Base-by-base conservation (phyloP, 169 alveolate genomes). In the Eimeria maxima region DNA sequence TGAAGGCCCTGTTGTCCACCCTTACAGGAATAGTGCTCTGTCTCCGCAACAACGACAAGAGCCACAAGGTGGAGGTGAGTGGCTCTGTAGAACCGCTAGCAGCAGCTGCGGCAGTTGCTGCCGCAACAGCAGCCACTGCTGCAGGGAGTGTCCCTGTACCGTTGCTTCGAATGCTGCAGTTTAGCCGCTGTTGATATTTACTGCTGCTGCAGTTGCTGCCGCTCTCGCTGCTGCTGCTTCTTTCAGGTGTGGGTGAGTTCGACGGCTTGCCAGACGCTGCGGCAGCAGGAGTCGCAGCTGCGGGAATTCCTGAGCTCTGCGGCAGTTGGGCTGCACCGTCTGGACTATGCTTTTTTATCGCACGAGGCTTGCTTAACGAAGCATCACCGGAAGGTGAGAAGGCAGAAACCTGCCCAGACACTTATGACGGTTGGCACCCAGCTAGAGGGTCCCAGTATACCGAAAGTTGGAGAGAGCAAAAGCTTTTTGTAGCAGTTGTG, bases 231-330 rank as follows among this genome's bases (percentile, higher is more conserved):
- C 45, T 45, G 90, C 69, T 80, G 69, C 69, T 83, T 45, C 76
- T 33, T 27, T 38, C 74, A 83, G 91, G 91, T 83, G 71, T 83
- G 91, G 91, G 91, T 83, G 71, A 55, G 91, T 42, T 83, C 91
- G 24, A 83, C 91, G 24, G 74, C 71, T 13, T 50, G 69, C 27
- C 91, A 83, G 76, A 55, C 91, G 76, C 76, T 83, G 91, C 91
- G 91, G 74, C 91, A 53, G 55, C 91, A 83, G 91, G 91, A 83
- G 91, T 74, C 74, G 76, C 91, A 83, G 74, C 91, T 83, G 63
- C 71, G 91, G 74, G 74, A 55, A 50, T 67, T 83, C 29, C 53
- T 83, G 33, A 27, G 74, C 74, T 83, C 57, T 29, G 53, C 76
- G 4, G 47, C 91, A 50, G 55, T 50, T 10, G 91, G 53, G 74